Evolutionary conservation across 208 protist genomes (phyloP).

Genomic region (Leishmania braziliensis): DNA sequence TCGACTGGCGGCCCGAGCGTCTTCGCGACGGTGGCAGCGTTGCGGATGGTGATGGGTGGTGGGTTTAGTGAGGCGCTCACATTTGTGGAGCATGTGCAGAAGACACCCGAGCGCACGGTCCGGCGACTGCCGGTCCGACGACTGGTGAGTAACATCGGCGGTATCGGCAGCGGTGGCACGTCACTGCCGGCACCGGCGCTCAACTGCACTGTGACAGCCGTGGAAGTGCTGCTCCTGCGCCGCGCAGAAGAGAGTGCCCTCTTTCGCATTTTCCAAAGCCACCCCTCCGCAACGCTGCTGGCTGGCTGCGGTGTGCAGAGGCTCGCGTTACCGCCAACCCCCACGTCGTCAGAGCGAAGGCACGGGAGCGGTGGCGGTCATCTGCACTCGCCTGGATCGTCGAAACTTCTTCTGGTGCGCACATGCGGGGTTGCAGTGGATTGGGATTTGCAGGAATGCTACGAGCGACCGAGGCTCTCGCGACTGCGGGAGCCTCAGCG

Average conservation of each 20-base stretch:
- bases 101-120: constrained; percentile 18
- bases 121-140: constrained; percentile 25
- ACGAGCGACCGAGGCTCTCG: constrained; percentile 25
- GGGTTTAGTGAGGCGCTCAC: constrained; percentile 21
- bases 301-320: constrained; percentile 58
- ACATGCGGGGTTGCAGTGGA: constrained; percentile 42
- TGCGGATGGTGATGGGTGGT: constrained; percentile 27
- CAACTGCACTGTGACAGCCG: background rate
- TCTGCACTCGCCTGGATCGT: background rate
- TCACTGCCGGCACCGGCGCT: background rate
- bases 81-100: constrained; percentile 32
- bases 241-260: constrained; percentile 68
- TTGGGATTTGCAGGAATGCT: constrained; percentile 61
- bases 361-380: background rate
- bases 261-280: constrained; percentile 64
- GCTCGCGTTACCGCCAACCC: constrained; percentile 35
- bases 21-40: constrained; percentile 22
- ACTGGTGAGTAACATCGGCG: background rate
- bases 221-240: constrained; percentile 38
- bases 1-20: constrained; percentile 13
- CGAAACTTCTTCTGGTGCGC: constrained; percentile 43
- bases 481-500: constrained; percentile 10
- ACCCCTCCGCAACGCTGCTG: constrained; percentile 44
- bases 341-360: constrained; percentile 12
- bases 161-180: background rate